These are phyloP conservation scores for Pythium rishiriense DNA, from an alignment of 352 stramenopile genomes.

Conservation along the genomic window DNA sequence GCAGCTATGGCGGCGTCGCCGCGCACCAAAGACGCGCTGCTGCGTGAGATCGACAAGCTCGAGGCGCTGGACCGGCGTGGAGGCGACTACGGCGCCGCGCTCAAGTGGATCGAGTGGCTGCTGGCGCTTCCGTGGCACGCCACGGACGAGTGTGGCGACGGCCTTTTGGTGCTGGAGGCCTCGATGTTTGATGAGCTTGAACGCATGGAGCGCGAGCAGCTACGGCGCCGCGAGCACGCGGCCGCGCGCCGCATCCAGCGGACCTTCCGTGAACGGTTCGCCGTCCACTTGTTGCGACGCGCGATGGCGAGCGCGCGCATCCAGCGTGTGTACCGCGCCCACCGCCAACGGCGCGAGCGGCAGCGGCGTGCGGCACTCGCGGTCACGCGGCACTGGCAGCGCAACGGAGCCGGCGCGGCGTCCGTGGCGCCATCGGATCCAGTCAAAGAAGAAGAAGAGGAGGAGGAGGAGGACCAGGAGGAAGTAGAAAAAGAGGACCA, in stretches of 20 bases:
- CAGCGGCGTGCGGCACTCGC: background rate
- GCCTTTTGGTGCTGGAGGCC: conserved; percentile 25
- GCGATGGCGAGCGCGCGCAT: conserved; percentile 32
- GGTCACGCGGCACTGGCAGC: background rate
- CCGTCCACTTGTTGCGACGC: conserved; percentile 34
- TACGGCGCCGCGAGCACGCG: background rate
- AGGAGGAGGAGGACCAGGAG: background rate
- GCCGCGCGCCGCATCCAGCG: conserved; percentile 46
- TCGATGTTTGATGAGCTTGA: conserved; percentile 48
- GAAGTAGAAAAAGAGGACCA: background rate
- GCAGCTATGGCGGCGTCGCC: conserved; percentile 23
- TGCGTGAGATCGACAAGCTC: conserved; percentile 54
- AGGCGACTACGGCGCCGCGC: conserved; percentile 33
- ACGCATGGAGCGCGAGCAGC: conserved; percentile 30
- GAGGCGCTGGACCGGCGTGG: conserved; percentile 29
- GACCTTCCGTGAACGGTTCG: conserved; percentile 38
- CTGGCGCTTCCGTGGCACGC: conserved; percentile 53
- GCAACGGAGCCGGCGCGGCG: background rate
- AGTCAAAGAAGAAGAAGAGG: background rate
- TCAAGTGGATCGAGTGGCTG: conserved; percentile 67
- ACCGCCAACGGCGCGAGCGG: conserved; percentile 4
- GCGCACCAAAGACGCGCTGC: conserved; percentile 34
- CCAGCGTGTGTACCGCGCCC: conserved; percentile 30
- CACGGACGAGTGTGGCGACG: conserved; percentile 21
- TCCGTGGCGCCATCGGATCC: no score